A percentile compares a stretch with the other conserved stretches of the same genome.
Conservation (phyloP, 2,329 filamentous ascomycete genomes). For the Hypoxylon sp. region DNA sequence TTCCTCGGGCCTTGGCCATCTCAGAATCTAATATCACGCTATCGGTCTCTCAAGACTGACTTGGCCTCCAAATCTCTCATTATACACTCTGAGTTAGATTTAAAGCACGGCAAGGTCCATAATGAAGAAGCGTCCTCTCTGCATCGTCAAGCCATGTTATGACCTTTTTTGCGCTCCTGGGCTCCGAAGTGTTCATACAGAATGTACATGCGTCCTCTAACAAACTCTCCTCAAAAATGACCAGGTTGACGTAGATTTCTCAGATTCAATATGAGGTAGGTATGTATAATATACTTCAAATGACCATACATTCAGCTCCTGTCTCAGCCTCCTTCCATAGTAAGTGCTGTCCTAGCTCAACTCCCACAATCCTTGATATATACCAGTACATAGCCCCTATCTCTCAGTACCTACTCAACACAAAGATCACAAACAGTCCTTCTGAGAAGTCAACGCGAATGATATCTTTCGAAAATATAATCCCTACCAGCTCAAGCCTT, state of each 20-base stretch:
- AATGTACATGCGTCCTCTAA: neutral
- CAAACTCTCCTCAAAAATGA: neutral
- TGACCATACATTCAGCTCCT: neutral
- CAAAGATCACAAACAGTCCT: neutral
- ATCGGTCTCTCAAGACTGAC: neutral
- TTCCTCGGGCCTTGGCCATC: too few species aligned
- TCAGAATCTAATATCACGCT: too few species aligned
- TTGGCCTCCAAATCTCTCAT: neutral
- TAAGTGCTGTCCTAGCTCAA: neutral
- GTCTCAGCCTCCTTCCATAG: neutral
- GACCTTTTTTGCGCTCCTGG: too few species aligned
- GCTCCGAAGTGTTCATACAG: neutral
- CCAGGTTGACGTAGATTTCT: neutral
- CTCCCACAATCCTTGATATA: neutral
- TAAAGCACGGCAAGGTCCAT: neutral
- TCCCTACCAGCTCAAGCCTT: slow-evolving; percentile 38
- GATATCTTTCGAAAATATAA: slow-evolving; percentile 2
- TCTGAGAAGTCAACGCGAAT: neutral
- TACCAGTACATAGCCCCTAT: neutral
- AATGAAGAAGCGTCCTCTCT: neutral
- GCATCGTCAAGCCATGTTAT: too few species aligned
- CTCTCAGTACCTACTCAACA: neutral
- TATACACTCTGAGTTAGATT: too few species aligned
- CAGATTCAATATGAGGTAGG: neutral
- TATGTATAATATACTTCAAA: too few species aligned